A percentile compares a stretch with the other conserved stretches of the same genome.
phyloP scores from a whole-genome alignment of 345 rosid species.

The Populus tremula region DNA sequence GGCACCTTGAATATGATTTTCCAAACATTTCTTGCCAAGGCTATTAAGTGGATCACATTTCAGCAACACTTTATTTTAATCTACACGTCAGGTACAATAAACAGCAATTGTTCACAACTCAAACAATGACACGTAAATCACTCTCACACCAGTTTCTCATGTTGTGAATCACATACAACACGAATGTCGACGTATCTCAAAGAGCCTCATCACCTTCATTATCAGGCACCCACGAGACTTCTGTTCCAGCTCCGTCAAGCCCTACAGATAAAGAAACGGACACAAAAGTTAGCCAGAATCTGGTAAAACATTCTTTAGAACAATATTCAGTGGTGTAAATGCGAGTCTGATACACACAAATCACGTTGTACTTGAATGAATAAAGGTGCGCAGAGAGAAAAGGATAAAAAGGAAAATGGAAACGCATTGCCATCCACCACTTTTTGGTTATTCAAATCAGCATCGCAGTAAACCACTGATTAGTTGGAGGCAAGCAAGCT shows the following conservation, averaged over 20 bases:
- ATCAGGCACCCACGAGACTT: conserved; percentile 10
- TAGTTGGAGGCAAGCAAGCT: too few species aligned
- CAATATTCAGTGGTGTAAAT: background rate
- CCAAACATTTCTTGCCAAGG: background rate
- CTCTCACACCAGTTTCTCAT: background rate
- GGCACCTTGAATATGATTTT: too few species aligned
- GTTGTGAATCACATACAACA: background rate
- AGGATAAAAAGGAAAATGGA: too few species aligned
- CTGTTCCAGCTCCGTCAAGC: conserved; percentile 1
- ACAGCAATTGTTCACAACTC: background rate
- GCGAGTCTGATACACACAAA: background rate
- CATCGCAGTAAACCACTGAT: too few species aligned
- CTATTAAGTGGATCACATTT: too few species aligned
- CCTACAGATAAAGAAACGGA: conserved; percentile 21
- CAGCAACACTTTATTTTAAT: background rate
- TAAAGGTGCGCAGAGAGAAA: too few species aligned
- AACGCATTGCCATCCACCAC: background rate
- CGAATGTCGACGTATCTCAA: background rate
- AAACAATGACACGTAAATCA: background rate
- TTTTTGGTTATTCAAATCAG: background rate
- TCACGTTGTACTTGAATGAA: background rate
- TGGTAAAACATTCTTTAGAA: background rate
- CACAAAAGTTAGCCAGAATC: background rate
- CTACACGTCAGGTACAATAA: background rate
- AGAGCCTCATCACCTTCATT: conserved; percentile 19